Evolutionary conservation across 768 basidiomycete species (phyloP).

Genomic region (Xerocomus spinulosus): DNA sequence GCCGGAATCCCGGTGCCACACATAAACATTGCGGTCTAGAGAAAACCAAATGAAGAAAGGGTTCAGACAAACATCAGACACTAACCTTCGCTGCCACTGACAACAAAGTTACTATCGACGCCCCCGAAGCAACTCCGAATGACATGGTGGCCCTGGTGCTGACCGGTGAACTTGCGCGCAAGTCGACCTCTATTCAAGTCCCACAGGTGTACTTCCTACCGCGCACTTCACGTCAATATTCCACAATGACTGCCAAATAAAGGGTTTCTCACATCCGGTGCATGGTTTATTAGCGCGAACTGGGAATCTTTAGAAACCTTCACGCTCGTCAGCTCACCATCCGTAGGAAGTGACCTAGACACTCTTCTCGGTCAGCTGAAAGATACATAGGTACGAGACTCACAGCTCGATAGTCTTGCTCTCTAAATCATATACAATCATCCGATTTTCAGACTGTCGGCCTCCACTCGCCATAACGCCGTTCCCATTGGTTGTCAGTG

Average conservation of each 20-base stretch:
- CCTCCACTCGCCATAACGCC: conserved; percentile 31
- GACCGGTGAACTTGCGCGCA: conserved; percentile 80
- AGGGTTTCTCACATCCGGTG: conserved; percentile 66
- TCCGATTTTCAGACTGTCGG: conserved; percentile 48
- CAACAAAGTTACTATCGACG: conserved; percentile 78
- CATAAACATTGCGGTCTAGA: conserved; percentile 86
- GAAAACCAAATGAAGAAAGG: conserved; percentile 8
- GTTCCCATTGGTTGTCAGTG: conserved; percentile 31
- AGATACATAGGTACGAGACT: conserved; percentile 30
- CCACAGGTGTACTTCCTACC: conserved; percentile 87
- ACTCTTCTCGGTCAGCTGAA: conserved; percentile 8
- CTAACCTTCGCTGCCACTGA: conserved; percentile 94
- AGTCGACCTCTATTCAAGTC: conserved; percentile 66
- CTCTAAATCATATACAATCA: conserved; percentile 73
- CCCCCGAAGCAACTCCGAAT: conserved; percentile 95
- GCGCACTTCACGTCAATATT: conserved; percentile 8
- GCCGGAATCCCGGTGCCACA: conserved; percentile 90
- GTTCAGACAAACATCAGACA: conserved; percentile 1
- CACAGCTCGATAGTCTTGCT: conserved; percentile 68
- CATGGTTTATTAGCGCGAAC: conserved; percentile 81
- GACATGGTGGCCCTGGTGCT: conserved; percentile 77
- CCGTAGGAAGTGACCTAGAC: conserved; percentile 56
- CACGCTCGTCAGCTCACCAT: conserved; percentile 84
- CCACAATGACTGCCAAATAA: not conserved
- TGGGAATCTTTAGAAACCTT: conserved; percentile 82